Conservation (phyloP, 2,329 filamentous ascomycete species). For the Penicillium janthinellum region DNA sequence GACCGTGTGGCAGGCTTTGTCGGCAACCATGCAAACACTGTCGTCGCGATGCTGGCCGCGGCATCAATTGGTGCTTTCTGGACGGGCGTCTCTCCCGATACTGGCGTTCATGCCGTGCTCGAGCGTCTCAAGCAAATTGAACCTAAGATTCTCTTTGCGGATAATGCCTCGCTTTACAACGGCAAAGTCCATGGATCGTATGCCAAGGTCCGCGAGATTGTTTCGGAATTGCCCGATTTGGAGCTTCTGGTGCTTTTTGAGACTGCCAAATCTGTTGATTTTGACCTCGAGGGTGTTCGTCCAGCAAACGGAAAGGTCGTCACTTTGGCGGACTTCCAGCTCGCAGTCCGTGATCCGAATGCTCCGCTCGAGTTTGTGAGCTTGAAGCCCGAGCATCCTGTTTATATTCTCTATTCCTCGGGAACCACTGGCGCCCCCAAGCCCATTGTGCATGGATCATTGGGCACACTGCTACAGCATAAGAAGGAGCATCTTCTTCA, state of each 20-base stretch:
- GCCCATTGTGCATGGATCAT: constrained; percentile 88
- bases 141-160: constrained; percentile 79
- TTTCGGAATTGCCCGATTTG: constrained; percentile 66
- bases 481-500: constrained; percentile 95
- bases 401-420: constrained; percentile 92
- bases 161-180: constrained; percentile 89
- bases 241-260: constrained; percentile 74
- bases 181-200: constrained; percentile 82
- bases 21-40: constrained; percentile 83
- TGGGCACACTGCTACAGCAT: constrained; percentile 90
- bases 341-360: constrained; percentile 41
- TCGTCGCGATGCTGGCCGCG: constrained; percentile 84
- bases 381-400: constrained; percentile 79
- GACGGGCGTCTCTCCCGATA: constrained; percentile 92
- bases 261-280: constrained; percentile 54
- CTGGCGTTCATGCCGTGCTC: constrained; percentile 84
- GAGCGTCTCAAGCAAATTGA: constrained; percentile 85
- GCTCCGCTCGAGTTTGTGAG: constrained; percentile 67
- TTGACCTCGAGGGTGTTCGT: constrained; percentile 39
- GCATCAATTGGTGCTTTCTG: constrained; percentile 84
- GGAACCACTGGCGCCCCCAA: constrained; percentile 88
- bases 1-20: constrained; percentile 73
- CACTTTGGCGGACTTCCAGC: constrained; percentile 50
- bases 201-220: constrained; percentile 77
- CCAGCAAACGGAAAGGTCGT: constrained; percentile 42